These are phyloP conservation scores for Nidularia sp. DNA, from an alignment of 768 basidiomycete genomes.

Conservation along the genomic window DNA sequence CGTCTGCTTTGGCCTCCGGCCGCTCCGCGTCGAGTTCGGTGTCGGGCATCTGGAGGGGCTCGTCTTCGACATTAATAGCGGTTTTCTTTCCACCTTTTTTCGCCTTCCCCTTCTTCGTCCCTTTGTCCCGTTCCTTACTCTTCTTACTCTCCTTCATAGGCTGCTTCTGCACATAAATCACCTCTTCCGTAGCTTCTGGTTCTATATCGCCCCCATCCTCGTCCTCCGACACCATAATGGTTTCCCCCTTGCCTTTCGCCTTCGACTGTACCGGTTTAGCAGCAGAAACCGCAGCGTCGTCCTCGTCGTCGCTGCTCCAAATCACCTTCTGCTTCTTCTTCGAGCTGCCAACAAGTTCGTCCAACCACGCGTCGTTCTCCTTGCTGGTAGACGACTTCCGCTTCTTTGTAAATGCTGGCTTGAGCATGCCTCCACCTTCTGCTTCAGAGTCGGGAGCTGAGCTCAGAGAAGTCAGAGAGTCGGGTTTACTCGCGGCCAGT, in stretches of 20 bases:
- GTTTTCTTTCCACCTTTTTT: neutral
- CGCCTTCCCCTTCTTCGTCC: slow-evolving; percentile 9
- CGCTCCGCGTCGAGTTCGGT: neutral
- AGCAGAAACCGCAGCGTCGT: slow-evolving; percentile 10
- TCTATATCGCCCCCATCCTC: neutral
- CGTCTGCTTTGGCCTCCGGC: slow-evolving; percentile 1
- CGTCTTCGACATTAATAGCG: slow-evolving; percentile 1
- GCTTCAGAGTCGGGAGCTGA: slow-evolving; percentile 21
- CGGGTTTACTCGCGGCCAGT: slow-evolving; percentile 4
- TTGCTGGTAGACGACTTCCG: slow-evolving; percentile 16
- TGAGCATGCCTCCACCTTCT: slow-evolving; percentile 12
- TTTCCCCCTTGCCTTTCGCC: slow-evolving; percentile 1
- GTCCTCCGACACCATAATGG: neutral
- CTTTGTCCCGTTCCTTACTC: slow-evolving; percentile 5
- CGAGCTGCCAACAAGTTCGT: slow-evolving; percentile 4
- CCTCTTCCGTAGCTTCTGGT: neutral
- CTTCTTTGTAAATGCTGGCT: slow-evolving; percentile 16
- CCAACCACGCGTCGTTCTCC: slow-evolving; percentile 12
- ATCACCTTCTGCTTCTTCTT: slow-evolving; percentile 8
- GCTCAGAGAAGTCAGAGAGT: slow-evolving; percentile 14
- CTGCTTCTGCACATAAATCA: slow-evolving; percentile 1
- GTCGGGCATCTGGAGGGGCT: neutral
- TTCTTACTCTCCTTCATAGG: neutral
- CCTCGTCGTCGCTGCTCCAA: slow-evolving; percentile 12
- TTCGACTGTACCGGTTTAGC: neutral